phyloP scores from a whole-genome alignment of 2,329 filamentous ascomycete species.

The Metarhizium robertsii region DNA sequence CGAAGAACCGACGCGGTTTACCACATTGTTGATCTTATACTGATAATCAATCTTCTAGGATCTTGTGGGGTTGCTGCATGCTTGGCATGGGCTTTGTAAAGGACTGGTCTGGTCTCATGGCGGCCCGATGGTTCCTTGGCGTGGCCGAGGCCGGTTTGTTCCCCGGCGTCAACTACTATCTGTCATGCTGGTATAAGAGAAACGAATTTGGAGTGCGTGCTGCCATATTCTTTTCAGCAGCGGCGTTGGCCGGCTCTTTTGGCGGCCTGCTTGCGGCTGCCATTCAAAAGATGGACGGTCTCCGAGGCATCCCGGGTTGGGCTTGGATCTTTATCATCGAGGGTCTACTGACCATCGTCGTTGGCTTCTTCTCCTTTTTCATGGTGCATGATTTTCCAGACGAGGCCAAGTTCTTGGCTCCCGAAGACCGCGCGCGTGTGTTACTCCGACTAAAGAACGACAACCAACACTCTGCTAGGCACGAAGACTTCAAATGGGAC shows the following conservation, averaged over 20 bases:
- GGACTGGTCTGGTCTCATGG: conserved; percentile 56
- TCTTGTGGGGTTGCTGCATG: conserved; percentile 61
- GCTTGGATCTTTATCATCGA: conserved; percentile 62
- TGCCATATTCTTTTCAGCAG: conserved; percentile 76
- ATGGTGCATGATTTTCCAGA: conserved; percentile 78
- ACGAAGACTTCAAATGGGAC: conserved; percentile 64
- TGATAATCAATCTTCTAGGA: conserved; percentile 23
- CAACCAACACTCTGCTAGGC: conserved; percentile 63
- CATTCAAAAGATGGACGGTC: conserved; percentile 60
- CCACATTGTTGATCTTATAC: background rate
- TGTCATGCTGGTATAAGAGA: conserved; percentile 77
- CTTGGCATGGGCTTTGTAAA: conserved; percentile 58
- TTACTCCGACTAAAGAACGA: conserved; percentile 61
- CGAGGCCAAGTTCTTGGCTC: conserved; percentile 61
- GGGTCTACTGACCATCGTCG: conserved; percentile 59
- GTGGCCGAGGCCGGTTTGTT: conserved; percentile 68
- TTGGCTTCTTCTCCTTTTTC: conserved; percentile 63
- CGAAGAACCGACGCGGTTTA: background rate
- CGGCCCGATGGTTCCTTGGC: conserved; percentile 62
- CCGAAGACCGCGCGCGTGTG: conserved; percentile 61
- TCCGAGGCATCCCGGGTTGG: conserved; percentile 48
- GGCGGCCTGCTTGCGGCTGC: conserved; percentile 65
- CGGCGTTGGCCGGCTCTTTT: conserved; percentile 70
- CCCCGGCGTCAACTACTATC: conserved; percentile 69
- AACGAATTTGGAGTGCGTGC: conserved; percentile 72